Evolutionary conservation across 2,329 filamentous ascomycete species (phyloP).

Genomic region (Leptographium wingfieldii): DNA sequence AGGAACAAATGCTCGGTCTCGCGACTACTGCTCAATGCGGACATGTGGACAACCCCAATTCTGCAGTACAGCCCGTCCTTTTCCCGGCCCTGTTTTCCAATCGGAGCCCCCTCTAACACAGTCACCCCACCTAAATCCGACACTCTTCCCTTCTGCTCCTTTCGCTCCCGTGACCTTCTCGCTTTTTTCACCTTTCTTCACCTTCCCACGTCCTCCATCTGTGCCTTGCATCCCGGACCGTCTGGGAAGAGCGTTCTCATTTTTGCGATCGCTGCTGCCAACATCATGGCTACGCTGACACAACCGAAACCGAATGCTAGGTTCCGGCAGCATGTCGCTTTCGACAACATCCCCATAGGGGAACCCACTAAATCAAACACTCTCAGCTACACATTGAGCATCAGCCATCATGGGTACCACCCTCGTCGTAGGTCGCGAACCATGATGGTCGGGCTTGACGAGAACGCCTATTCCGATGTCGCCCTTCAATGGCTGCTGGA

Average conservation of each 20-base stretch:
- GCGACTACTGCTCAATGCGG: background rate
- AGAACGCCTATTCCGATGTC: conserved; percentile 84
- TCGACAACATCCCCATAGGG: conserved; percentile 46
- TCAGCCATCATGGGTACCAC: conserved; percentile 77
- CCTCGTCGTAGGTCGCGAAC: conserved; percentile 70
- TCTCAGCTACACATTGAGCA: conserved; percentile 66
- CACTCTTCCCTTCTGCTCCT: conserved; percentile 1
- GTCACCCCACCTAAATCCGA: conserved; percentile 6
- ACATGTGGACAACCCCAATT: background rate
- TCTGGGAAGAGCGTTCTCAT: background rate
- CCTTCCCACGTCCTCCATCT: background rate
- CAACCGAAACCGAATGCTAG: conserved; percentile 26
- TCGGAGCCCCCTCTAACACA: background rate
- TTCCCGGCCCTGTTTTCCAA: background rate
- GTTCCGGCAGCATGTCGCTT: conserved; percentile 46
- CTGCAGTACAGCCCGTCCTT: background rate
- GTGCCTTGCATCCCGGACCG: background rate
- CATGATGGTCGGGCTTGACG: conserved; percentile 83
- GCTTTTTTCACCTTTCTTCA: background rate
- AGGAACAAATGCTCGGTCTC: background rate
- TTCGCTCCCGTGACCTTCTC: background rate
- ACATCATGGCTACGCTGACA: conserved; percentile 28
- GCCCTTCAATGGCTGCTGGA: conserved; percentile 87
- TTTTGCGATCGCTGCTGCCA: background rate
- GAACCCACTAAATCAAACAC: conserved; percentile 47